phyloP scores from a whole-genome alignment of 495 filamentous ascomycete species.

The Amphirosellinia nigrospora region DNA sequence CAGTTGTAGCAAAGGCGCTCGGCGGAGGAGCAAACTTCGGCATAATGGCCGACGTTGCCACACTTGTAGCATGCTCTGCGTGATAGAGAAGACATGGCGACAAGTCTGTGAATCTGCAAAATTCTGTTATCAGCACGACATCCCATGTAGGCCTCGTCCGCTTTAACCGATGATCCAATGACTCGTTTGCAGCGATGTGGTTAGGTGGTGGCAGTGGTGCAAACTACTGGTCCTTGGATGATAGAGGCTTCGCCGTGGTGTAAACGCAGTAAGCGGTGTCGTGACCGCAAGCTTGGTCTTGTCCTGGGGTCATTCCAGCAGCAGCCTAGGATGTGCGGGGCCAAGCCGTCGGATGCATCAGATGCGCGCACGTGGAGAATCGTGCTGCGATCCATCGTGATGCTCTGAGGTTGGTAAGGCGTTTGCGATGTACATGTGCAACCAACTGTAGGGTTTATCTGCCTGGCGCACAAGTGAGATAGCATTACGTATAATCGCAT shows the following conservation, averaged over 20 bases:
- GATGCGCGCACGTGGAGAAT: too few relatives aligned
- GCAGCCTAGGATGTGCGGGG: neutral
- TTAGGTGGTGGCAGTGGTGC: slow-evolving; percentile 18
- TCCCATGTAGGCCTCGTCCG: slow-evolving; percentile 41
- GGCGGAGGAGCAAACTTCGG: slow-evolving; percentile 95
- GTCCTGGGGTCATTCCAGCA: neutral
- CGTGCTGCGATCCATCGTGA: neutral
- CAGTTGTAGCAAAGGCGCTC: slow-evolving; percentile 99
- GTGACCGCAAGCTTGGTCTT: neutral
- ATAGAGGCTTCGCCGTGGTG: neutral
- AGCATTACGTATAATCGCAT: neutral
- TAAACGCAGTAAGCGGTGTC: neutral
- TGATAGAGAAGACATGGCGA: slow-evolving; percentile 86
- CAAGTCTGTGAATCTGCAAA: slow-evolving; percentile 46
- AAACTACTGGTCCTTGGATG: neutral
- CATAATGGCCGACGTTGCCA: slow-evolving; percentile 98
- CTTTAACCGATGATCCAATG: slow-evolving; percentile 39
- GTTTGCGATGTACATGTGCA: neutral
- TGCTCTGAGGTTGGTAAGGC: neutral
- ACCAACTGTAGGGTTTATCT: neutral
- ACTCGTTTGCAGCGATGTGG: slow-evolving; percentile 46
- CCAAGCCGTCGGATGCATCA: neutral
- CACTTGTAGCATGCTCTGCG: slow-evolving; percentile 99
- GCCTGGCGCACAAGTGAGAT: neutral
- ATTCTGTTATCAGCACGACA: slow-evolving; percentile 46